A percentile compares a stretch with the other conserved stretches of the same genome.
Evolutionary conservation across 1,284 basidiomycete genomes (phyloP).

Genomic region (Pyrrhoderma lamaoense): DNA sequence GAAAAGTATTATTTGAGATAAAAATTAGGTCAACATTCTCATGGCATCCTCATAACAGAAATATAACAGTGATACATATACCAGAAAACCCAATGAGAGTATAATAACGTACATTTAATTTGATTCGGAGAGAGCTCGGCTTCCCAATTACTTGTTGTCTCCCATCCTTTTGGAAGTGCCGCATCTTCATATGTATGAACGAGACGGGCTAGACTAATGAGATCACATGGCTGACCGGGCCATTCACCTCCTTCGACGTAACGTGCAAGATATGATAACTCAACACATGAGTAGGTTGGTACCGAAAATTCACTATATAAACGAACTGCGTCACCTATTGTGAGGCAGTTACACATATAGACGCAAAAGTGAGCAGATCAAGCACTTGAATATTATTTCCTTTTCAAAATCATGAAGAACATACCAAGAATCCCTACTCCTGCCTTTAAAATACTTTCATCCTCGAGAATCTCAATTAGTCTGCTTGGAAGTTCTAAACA

Average conservation of each 20-base stretch:
- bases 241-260: constrained; percentile 40
- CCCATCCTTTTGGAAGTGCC: constrained; percentile 45
- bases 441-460: constrained; percentile 46
- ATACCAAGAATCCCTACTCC: constrained; percentile 66
- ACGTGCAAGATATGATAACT: constrained; percentile 59
- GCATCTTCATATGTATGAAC: constrained; percentile 48
- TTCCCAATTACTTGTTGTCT: constrained; percentile 65
- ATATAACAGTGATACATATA: too few relatives aligned
- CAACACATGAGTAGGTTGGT: constrained; percentile 50
- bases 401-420: constrained; percentile 19
- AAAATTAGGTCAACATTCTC: background rate
- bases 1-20: constrained; percentile 2
- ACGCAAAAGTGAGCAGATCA: background rate
- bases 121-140: constrained; percentile 35
- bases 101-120: constrained; percentile 45
- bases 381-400: too few relatives aligned
- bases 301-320: constrained; percentile 47
- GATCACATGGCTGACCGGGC: constrained; percentile 16
- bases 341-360: constrained; percentile 8
- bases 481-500: constrained; percentile 45
- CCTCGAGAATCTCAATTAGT: constrained; percentile 43
- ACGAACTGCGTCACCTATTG: constrained; percentile 56
- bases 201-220: constrained; percentile 55
- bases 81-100: background rate
- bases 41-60: background rate